A percentile compares a stretch with the other conserved stretches of the same genome.
Evolutionary conservation across 2,329 filamentous ascomycete genomes (phyloP).

Genomic region (Aspergillus candidus): DNA sequence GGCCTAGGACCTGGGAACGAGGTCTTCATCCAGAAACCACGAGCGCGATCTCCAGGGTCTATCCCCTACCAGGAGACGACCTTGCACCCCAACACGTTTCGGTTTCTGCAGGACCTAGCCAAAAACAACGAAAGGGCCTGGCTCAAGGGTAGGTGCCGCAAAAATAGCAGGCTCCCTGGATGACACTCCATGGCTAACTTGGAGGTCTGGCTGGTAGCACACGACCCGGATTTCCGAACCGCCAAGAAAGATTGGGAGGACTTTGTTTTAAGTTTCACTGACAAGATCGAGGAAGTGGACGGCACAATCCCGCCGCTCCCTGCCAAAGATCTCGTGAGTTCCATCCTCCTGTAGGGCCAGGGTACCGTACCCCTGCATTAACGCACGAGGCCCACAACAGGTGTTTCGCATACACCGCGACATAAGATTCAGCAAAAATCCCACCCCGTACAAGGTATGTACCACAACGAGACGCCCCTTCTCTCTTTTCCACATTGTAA

Average conservation of each 20-base stretch:
- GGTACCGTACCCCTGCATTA: conserved; percentile 8
- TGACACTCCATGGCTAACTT: conserved; percentile 4
- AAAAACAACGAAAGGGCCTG: conserved; percentile 58
- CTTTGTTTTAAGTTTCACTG: conserved; percentile 67
- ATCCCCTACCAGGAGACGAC: conserved; percentile 52
- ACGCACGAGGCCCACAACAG: conserved; percentile 28
- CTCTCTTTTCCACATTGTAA: conserved; percentile 60
- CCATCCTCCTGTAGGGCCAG: background rate
- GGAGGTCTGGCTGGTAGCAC: conserved; percentile 45
- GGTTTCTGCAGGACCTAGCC: conserved; percentile 55
- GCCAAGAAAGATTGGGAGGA: conserved; percentile 75
- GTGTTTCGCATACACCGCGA: conserved; percentile 84
- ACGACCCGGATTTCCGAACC: conserved; percentile 72
- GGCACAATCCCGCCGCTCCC: conserved; percentile 81
- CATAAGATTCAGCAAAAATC: conserved; percentile 75
- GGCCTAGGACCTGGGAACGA: conserved; percentile 54
- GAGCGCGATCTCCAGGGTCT: conserved; percentile 55
- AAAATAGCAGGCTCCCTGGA: background rate
- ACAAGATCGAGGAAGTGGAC: conserved; percentile 65
- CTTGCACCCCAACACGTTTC: conserved; percentile 58
- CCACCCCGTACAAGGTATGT: conserved; percentile 78
- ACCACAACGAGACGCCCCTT: conserved; percentile 57
- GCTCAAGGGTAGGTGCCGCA: conserved; percentile 50
- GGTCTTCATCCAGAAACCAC: conserved; percentile 58
- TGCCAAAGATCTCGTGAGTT: conserved; percentile 65